phyloP scores from a whole-genome alignment of 108 stramenopile species.

The Conticribra guillardii region DNA sequence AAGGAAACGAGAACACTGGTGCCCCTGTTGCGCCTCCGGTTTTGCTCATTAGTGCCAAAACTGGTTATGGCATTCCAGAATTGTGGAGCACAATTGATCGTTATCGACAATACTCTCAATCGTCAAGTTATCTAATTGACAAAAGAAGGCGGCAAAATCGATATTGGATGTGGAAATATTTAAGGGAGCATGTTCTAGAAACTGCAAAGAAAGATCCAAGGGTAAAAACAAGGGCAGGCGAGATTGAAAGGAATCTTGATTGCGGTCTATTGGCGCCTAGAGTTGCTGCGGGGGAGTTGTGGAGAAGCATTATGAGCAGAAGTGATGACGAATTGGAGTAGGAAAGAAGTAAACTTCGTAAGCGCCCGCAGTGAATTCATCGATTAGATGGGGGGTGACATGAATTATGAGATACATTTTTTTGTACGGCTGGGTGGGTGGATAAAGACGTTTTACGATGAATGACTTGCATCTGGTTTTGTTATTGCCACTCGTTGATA shows the following conservation, averaged over 20 bases:
- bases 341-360: no score
- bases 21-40: slow-evolving; percentile 57
- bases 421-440: no score
- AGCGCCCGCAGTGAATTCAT: no score
- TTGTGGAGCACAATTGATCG: slow-evolving; percentile 60
- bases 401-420: no score
- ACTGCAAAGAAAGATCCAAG: slow-evolving; percentile 36
- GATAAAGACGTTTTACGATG: no score
- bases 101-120: slow-evolving; percentile 42
- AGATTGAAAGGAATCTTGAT: slow-evolving; percentile 49
- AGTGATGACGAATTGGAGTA: background rate
- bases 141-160: slow-evolving; percentile 58
- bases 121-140: slow-evolving; percentile 54
- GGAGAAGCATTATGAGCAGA: slow-evolving; percentile 20
- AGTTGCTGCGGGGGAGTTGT: slow-evolving; percentile 61
- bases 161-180: slow-evolving; percentile 85
- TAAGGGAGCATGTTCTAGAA: slow-evolving; percentile 31
- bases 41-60: slow-evolving; percentile 66
- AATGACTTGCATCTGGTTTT: no score
- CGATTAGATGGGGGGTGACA: no score
- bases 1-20: slow-evolving; percentile 10
- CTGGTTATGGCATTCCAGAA: slow-evolving; percentile 57
- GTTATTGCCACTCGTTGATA: no score
- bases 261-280: slow-evolving; percentile 61
- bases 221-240: slow-evolving; percentile 32